phyloP scores from a whole-genome alignment of 2,329 filamentous ascomycete genomes.

The Beauveria rudraprayagi region DNA sequence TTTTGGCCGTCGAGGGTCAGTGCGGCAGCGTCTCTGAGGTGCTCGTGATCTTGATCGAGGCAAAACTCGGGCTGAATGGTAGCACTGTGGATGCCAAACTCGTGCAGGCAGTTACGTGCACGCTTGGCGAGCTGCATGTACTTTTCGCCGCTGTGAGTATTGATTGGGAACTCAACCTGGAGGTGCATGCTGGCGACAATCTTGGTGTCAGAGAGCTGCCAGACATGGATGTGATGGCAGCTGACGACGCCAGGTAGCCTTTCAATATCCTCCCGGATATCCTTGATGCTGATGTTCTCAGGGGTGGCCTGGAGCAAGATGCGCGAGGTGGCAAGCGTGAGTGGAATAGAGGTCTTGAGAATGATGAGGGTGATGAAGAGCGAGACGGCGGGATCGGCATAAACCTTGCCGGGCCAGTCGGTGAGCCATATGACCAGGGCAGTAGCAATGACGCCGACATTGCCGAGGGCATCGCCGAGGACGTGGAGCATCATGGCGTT shows the following conservation, averaged over 20 bases:
- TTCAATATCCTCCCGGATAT: conserved; percentile 89
- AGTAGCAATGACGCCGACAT: conserved; percentile 76
- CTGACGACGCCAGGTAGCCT: conserved; percentile 75
- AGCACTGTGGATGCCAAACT: conserved; percentile 90
- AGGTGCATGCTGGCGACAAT: conserved; percentile 89
- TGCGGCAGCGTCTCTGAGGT: conserved; percentile 28
- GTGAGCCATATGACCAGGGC: conserved; percentile 90
- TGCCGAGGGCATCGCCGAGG: conserved; percentile 76
- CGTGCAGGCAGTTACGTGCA: conserved; percentile 82
- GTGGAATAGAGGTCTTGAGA: conserved; percentile 64
- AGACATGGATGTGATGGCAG: conserved; percentile 94
- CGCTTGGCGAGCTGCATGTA: conserved; percentile 88
- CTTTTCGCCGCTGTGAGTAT: conserved; percentile 65
- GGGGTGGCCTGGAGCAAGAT: conserved; percentile 93
- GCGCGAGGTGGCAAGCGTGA: conserved; percentile 71
- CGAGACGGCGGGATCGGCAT: conserved; percentile 86
- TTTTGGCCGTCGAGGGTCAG: conserved; percentile 27
- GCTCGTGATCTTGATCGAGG: conserved; percentile 39
- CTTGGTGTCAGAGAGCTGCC: conserved; percentile 94
- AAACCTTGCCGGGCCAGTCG: conserved; percentile 70
- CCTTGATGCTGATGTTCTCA: conserved; percentile 75
- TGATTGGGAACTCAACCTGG: conserved; percentile 83
- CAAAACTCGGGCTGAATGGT: conserved; percentile 95
- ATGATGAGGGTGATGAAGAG: conserved; percentile 84
- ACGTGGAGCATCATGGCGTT: conserved; percentile 71